Conservation (phyloP, 2,329 filamentous ascomycete genomes). For the Parastagonospora avenae region DNA sequence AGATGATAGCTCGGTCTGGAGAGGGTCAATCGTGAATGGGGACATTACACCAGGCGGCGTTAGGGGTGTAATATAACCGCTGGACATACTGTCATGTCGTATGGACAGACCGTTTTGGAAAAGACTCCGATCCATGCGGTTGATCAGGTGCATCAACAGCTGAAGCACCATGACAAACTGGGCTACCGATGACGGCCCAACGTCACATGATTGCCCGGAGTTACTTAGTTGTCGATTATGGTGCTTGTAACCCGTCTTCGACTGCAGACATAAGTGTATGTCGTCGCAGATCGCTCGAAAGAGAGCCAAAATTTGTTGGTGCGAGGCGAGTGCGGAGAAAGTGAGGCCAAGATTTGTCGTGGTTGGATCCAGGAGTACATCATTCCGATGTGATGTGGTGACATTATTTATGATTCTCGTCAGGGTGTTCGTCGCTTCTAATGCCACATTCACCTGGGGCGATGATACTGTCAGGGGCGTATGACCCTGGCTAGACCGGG, state of each 20-base stretch:
- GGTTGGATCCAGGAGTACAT: background rate
- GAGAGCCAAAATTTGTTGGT: slow-evolving; percentile 3
- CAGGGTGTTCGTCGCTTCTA: slow-evolving; percentile 3
- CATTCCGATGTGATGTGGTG: background rate
- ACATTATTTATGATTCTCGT: slow-evolving; percentile 4
- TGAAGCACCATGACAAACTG: slow-evolving; percentile 7
- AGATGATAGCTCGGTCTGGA: too few species aligned
- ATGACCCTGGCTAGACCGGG: background rate
- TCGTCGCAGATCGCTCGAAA: slow-evolving; percentile 5
- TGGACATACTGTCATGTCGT: too few species aligned
- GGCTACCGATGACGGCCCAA: background rate
- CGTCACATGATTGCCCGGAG: too few species aligned
- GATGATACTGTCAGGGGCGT: slow-evolving; percentile 1
- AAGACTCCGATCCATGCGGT: slow-evolving; percentile 4
- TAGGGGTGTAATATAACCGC: too few species aligned
- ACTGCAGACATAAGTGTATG: background rate
- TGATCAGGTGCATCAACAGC: slow-evolving; percentile 4
- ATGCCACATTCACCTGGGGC: slow-evolving; percentile 3
- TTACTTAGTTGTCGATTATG: too few species aligned
- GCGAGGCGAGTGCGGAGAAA: slow-evolving; percentile 2
- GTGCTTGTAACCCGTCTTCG: background rate
- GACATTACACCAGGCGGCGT: background rate
- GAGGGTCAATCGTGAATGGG: too few species aligned
- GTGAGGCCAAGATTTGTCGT: background rate
- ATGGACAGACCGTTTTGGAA: too few species aligned